Base-by-base conservation (phyloP, 202 grass and related monocot species). In the Brachypodium distachyon region DNA sequence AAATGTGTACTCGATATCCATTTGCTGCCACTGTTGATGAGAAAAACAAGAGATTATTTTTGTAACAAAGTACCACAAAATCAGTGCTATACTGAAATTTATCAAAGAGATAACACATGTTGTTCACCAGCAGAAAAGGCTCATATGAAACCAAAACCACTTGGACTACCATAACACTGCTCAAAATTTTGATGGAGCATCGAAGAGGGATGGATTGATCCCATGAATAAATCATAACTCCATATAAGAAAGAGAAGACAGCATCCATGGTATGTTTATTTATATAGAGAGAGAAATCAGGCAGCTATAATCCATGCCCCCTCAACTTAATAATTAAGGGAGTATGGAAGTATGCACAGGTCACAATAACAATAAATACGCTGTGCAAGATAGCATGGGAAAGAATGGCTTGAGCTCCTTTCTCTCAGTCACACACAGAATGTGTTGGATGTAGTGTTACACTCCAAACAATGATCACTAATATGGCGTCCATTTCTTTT, bases 1-100 rank as follows among this genome's bases (percentile, higher is more conserved):
- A 87, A 98, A 95, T 51, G 96, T 95, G 78, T 98, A 98, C 86
- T 98, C 91, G n/a, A 95, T 88, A 76, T 98, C 96, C 96, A 98
- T 98, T 98, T 98, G 96, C 88, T 95, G 96, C 96, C 96, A 98
- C 96, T 98, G 84, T 64, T 53, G 77, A 79, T 38, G 63, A 88
- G 28, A 83, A 83, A 9, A 87, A 80, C 34, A 70, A 55, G 62
- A 49, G 36, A 60, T 79, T 53, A 40, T n/a, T 19, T 19, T 49
- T 12, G 49, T 34, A 47, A 55, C 39, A 17, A 54, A 13, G n/a
- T 64, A 75, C 2, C 4, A 21, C 49, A 57, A 76, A 72, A 52
- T 12, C 1, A 64, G 47, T 33, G 41, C 1, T 63, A 22, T 34
- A 73, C 78, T 59, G 9, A 66, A 43, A 51, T 41, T 49, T 76